phyloP scores from a whole-genome alignment of 139 green algal species.

The Parachlorella kessleri region DNA sequence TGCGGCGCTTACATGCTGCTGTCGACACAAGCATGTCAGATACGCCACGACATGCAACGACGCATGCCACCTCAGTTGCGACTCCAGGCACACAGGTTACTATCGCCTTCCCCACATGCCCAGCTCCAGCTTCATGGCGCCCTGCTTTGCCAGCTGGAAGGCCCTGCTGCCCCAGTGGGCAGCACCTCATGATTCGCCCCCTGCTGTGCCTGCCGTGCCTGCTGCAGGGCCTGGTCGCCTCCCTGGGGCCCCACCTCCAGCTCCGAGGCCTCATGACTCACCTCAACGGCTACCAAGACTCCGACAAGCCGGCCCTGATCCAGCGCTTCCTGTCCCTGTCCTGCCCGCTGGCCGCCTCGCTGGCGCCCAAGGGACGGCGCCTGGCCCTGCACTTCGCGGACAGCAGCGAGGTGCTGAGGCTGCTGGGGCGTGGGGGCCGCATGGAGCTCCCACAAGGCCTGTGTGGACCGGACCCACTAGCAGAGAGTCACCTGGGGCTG shows the following conservation, averaged over 20 bases:
- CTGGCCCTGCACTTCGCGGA: constrained; percentile 7
- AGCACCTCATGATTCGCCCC: too few relatives aligned
- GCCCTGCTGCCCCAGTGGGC: too few relatives aligned
- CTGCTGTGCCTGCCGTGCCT: neutral
- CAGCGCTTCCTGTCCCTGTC: neutral
- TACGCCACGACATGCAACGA: too few relatives aligned
- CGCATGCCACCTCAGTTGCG: too few relatives aligned
- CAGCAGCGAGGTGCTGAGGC: neutral
- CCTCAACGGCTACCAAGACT: neutral
- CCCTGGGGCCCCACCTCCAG: neutral
- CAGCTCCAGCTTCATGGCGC: neutral
- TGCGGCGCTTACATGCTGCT: too few relatives aligned
- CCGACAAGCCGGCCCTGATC: neutral
- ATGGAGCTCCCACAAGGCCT: neutral
- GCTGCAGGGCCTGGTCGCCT: neutral
- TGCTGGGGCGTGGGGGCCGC: neutral
- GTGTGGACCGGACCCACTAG: too few relatives aligned
- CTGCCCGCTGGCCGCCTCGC: neutral
- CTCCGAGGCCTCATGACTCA: constrained; percentile 3
- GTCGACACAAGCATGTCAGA: too few relatives aligned
- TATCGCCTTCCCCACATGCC: too few relatives aligned
- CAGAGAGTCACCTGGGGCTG: too few relatives aligned
- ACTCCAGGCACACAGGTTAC: too few relatives aligned
- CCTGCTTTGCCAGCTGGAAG: too few relatives aligned
- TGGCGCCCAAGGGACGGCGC: neutral